These are phyloP conservation scores for Pestalotiopsis sp. DNA, from an alignment of 2,329 filamentous ascomycete genomes.

Conservation along the genomic window DNA sequence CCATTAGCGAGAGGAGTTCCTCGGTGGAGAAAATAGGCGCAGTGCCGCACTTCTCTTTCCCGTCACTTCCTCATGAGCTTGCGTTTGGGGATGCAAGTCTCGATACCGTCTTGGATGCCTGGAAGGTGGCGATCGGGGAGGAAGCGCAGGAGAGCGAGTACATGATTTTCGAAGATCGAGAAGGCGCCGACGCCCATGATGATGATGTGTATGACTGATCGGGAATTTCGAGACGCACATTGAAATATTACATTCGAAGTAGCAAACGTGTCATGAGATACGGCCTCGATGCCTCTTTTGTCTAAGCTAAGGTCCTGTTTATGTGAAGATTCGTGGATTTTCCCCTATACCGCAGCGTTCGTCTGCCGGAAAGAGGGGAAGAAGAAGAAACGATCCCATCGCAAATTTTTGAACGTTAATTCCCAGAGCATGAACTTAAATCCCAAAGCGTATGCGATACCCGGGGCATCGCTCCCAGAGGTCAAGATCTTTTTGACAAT, in stretches of 20 bases:
- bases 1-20: constrained; percentile 28
- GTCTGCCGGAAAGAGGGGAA: neutral
- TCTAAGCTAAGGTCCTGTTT: too few relatives aligned
- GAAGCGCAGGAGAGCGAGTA: constrained; percentile 60
- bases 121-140: constrained; percentile 64
- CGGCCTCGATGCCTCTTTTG: neutral
- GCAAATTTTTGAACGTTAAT: too few relatives aligned
- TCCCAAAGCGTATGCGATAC: too few relatives aligned
- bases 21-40: constrained; percentile 37
- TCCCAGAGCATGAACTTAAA: too few relatives aligned
- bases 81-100: constrained; percentile 75
- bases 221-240: too few relatives aligned
- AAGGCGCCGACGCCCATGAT: constrained; percentile 61
- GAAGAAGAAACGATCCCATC: neutral
- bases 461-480: too few relatives aligned
- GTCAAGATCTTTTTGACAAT: too few relatives aligned
- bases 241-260: neutral
- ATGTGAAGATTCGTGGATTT: neutral
- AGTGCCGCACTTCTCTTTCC: constrained; percentile 53
- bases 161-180: constrained; percentile 78
- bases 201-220: constrained; percentile 55
- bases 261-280: neutral
- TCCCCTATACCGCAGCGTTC: too few relatives aligned
- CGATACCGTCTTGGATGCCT: constrained; percentile 68
- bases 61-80: constrained; percentile 63